Percentiles rank a stretch among this genome's conserved stretches.
These are phyloP conservation scores for Trametes cubensis DNA, from an alignment of 768 basidiomycete genomes.

Conservation along the genomic window DNA sequence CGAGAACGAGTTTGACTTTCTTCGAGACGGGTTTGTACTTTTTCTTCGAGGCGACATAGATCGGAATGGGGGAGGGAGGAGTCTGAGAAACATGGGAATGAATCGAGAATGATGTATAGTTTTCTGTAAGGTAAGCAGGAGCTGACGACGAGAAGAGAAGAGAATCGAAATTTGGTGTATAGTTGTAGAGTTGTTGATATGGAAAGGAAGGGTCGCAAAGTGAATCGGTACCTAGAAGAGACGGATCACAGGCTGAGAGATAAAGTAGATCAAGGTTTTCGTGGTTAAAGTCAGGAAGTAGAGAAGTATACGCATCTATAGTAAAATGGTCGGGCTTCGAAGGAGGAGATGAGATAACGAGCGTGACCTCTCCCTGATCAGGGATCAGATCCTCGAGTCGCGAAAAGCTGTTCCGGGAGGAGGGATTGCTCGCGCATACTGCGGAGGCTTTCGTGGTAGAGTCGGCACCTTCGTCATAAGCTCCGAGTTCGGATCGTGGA, in stretches of 20 bases:
- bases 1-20: conserved; percentile 26
- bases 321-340: not conserved
- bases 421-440: not conserved
- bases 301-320: conserved; percentile 8
- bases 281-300: not conserved
- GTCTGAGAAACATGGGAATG: conserved; percentile 5
- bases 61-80: too few relatives aligned
- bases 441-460: not conserved
- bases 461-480: conserved; percentile 3
- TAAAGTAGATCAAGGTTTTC: conserved; percentile 6
- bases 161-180: not conserved
- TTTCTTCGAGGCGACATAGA: conserved; percentile 9
- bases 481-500: conserved; percentile 15
- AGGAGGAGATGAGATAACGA: not conserved
- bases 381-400: conserved; percentile 20
- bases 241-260: conserved; percentile 8
- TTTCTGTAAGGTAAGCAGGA: not conserved
- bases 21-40: conserved; percentile 31
- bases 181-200: not conserved
- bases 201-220: conserved; percentile 14
- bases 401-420: conserved; percentile 7
- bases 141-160: not conserved
- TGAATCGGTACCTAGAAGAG: conserved; percentile 2
- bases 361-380: conserved; percentile 20
- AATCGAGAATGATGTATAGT: not conserved